phyloP scores from a whole-genome alignment of 208 protist genomes.

The Leptomonas pyrrhocoris region DNA sequence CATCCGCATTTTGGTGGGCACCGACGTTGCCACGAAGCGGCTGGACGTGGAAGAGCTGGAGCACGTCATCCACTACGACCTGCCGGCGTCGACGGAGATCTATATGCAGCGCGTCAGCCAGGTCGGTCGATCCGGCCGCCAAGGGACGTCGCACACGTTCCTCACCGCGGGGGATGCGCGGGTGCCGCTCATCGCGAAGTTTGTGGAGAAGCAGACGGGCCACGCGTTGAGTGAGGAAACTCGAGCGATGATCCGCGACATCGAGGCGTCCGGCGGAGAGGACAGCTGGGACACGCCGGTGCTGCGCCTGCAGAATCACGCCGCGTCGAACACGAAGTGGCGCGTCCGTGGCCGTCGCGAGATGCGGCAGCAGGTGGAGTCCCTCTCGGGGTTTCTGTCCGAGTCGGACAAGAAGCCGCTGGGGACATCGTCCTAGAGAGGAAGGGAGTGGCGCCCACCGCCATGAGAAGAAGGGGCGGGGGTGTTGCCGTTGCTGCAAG shows the following conservation, averaged over 20 bases:
- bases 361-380: constrained; percentile 38
- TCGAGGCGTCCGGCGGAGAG: constrained; percentile 33
- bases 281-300: constrained; percentile 47
- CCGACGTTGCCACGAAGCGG: constrained; percentile 94
- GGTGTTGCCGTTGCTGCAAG: background rate
- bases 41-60: constrained; percentile 94
- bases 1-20: constrained; percentile 94
- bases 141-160: constrained; percentile 93
- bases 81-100: constrained; percentile 94
- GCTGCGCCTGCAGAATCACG: constrained; percentile 24
- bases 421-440: background rate
- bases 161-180: constrained; percentile 72
- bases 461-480: too few species aligned
- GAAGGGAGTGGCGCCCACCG: too few species aligned
- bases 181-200: constrained; percentile 59
- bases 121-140: constrained; percentile 95
- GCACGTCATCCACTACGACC: constrained; percentile 97
- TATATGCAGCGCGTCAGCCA: constrained; percentile 98
- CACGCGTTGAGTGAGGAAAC: constrained; percentile 42
- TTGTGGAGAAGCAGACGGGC: constrained; percentile 55
- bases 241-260: constrained; percentile 16
- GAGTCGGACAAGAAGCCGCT: constrained; percentile 21
- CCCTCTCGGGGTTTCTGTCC: constrained; percentile 6
- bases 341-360: constrained; percentile 40
- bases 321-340: constrained; percentile 32